Evolutionary conservation across 2,329 filamentous ascomycete genomes (phyloP).

Genomic region (Tolypocladium tropicale): DNA sequence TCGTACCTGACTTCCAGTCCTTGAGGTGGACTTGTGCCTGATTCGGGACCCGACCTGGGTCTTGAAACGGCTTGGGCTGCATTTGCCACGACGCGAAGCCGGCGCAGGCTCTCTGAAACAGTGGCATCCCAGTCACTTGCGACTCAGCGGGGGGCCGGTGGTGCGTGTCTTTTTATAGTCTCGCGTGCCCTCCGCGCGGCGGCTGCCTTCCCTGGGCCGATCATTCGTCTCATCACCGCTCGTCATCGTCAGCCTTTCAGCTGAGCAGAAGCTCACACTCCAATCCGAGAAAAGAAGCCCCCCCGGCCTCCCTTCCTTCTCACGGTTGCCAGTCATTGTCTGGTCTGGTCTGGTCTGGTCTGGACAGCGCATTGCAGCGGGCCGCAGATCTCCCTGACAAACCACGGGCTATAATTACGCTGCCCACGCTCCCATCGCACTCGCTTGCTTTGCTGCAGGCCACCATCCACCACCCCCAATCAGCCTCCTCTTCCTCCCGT

Average conservation of each 20-base stretch:
- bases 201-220: background rate
- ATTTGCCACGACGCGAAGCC: background rate
- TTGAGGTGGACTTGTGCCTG: too few species aligned
- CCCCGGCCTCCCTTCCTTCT: too few species aligned
- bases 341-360: background rate
- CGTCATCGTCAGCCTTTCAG: background rate
- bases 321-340: background rate
- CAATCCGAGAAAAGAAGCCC: too few species aligned
- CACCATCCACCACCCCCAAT: background rate
- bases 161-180: background rate
- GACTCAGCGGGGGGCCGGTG: background rate
- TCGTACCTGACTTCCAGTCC: background rate
- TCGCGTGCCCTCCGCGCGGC: background rate
- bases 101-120: background rate
- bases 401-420: background rate
- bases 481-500: background rate
- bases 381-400: constrained; percentile 1
- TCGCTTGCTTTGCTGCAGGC: background rate
- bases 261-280: background rate
- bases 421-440: background rate
- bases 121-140: background rate
- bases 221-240: background rate
- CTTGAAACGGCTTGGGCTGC: background rate
- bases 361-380: background rate
- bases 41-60: background rate